A percentile compares a stretch with the other conserved stretches of the same genome.
Conservation (phyloP, 75 land plant genomes). For the Sequoia sempervirens region DNA sequence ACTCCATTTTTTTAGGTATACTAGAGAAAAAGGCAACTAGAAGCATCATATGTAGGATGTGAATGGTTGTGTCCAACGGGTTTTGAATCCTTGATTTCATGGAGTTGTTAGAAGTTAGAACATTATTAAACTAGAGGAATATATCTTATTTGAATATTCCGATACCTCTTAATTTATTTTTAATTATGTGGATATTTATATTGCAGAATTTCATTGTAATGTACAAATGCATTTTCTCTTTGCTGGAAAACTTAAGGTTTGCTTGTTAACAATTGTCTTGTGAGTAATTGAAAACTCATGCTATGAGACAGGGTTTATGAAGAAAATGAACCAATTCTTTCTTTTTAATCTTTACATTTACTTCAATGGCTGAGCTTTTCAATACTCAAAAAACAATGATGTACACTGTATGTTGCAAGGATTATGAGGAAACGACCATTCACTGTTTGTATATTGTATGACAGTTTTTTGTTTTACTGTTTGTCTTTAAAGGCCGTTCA, state of each 20-base stretch:
- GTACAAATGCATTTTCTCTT: not conserved
- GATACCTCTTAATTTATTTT: not conserved
- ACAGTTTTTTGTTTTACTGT: conserved; percentile 3
- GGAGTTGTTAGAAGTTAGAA: not conserved
- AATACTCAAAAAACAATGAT: not conserved
- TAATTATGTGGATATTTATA: not conserved
- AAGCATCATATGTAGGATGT: not conserved
- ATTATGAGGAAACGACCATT: not conserved
- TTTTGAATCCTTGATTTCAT: not conserved
- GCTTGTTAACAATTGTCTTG: not conserved
- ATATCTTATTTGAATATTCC: not conserved
- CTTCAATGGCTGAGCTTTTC: not conserved
- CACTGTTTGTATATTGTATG: not conserved
- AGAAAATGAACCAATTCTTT: not conserved
- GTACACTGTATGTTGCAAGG: not conserved
- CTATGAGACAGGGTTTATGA: not conserved
- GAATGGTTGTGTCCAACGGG: not conserved
- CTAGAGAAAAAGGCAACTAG: not conserved
- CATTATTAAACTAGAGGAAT: not conserved
- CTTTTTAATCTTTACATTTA: not conserved
- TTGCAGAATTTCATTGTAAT: not conserved
- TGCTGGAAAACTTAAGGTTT: not conserved
- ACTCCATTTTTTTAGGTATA: not conserved
- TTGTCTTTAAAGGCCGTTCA: conserved; percentile 39
- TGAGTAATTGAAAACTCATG: not conserved